Evolutionary conservation across 2,329 filamentous ascomycete species (phyloP).

Genomic region (Fragosphaeria purpurea): DNA sequence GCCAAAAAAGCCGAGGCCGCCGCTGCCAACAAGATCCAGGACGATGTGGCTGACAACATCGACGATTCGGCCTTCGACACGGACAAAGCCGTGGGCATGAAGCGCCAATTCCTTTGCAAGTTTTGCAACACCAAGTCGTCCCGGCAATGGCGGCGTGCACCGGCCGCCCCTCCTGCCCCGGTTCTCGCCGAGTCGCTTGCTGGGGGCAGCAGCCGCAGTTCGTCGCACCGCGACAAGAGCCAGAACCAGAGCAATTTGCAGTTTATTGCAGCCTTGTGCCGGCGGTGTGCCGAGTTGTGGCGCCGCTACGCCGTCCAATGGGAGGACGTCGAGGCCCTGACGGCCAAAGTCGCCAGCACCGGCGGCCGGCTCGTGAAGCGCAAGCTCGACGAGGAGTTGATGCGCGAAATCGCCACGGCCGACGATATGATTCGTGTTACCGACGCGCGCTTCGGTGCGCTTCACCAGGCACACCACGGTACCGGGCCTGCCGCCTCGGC

Average conservation of each 20-base stretch:
- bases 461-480: slow-evolving; percentile 14
- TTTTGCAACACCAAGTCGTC: slow-evolving; percentile 76
- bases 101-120: slow-evolving; percentile 83
- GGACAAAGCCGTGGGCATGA: slow-evolving; percentile 69
- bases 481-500: neutral
- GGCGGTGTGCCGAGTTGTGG: slow-evolving; percentile 88
- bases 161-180: slow-evolving; percentile 45
- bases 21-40: slow-evolving; percentile 61
- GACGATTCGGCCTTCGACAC: slow-evolving; percentile 96
- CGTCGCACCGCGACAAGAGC: slow-evolving; percentile 63
- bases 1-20: slow-evolving; percentile 62
- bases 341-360: slow-evolving; percentile 72
- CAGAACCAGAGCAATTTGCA: slow-evolving; percentile 30
- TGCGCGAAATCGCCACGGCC: slow-evolving; percentile 59
- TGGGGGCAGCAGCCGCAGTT: slow-evolving; percentile 51
- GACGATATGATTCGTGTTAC: slow-evolving; percentile 48
- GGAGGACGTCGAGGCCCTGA: slow-evolving; percentile 85
- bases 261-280: slow-evolving; percentile 73
- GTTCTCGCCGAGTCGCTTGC: slow-evolving; percentile 45
- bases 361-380: slow-evolving; percentile 79
- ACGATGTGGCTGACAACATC: slow-evolving; percentile 83
- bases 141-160: slow-evolving; percentile 85
- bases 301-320: slow-evolving; percentile 91
- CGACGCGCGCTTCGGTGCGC: slow-evolving; percentile 14
- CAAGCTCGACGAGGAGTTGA: slow-evolving; percentile 81